Base-by-base conservation (phyloP, 2,329 filamentous ascomycete species). In the Colletotrichum spaethianum region DNA sequence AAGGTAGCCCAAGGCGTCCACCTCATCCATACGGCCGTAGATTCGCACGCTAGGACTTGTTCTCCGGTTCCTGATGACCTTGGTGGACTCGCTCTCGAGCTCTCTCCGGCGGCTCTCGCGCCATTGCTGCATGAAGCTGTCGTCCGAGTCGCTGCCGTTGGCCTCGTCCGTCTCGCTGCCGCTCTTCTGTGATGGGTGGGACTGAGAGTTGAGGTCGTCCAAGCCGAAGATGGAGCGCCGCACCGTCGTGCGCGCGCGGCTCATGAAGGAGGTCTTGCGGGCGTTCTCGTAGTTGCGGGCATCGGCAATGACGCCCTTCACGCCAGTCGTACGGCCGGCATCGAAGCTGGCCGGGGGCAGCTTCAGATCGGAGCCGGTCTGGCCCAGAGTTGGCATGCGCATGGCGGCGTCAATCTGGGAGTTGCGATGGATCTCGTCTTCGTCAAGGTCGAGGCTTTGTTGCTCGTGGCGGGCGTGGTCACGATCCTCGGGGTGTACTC, bases 1-100 rank as follows among this genome's bases (percentile, higher is more conserved):
- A n/a, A 99, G 88, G 78, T 97, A 99, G 23, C 95, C 96, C 75
- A 93, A 86, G 9, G 94, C 96, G 85, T 98, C 95, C 1, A 98
- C 96, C 71, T 91, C 89, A 73, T 95, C 93, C 74, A 98, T 85
- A 16, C 88, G 89, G 28, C 96, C 96, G 80, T 93, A 98, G 70
- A 92, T 87, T 75, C 93, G 87, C 74, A 93, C 89, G 77, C 92
- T 95, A 0, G 94, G 94, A 80, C 92, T 96, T 63, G 90, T 92
- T 78, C 92, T 90, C 78, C 93, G 87, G 74, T 87, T 93, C 73
- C 88, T 88, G 60, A 91, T 86, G 75, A 87, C 82, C 74, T 80
- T 79, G 75, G 82, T 87, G 72, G 87, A 84, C 79, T 92, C 86
- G 76, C 85, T 85, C 86, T 94, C 89, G 63, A 98, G 86, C 84